Evolutionary conservation across 73 alveolate species (phyloP).

Genomic region (Paraurostyla sp.): DNA sequence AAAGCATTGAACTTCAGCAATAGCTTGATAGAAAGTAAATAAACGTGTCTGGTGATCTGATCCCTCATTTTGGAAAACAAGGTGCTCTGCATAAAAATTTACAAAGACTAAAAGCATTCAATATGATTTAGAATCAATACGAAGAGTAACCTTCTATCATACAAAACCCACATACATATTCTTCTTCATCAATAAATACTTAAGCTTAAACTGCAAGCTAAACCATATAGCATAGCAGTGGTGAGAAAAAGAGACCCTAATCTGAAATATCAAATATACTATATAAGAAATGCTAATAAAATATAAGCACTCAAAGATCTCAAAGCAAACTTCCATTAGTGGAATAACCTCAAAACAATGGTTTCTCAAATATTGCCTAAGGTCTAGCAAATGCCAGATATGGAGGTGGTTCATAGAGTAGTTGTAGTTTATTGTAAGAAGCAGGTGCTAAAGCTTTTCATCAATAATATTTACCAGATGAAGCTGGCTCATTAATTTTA

Average conservation of each 20-base stretch:
- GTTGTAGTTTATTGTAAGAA: conserved; percentile 21
- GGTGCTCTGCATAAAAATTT: background rate
- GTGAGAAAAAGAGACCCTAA: conserved; percentile 19
- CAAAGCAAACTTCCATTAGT: background rate
- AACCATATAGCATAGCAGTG: background rate
- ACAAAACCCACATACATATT: background rate
- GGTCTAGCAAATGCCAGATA: background rate
- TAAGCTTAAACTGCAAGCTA: background rate
- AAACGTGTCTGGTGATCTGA: background rate
- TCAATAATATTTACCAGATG: background rate
- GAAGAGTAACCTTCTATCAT: background rate
- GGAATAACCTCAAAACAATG: conserved; percentile 8
- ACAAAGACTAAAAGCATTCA: background rate
- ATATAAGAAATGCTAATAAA: conserved; percentile 6
- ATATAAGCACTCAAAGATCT: background rate
- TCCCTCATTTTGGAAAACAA: background rate
- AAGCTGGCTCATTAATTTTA: background rate
- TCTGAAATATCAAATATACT: background rate
- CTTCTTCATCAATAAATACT: background rate
- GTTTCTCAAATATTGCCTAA: background rate
- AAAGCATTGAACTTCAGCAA: background rate
- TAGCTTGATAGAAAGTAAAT: background rate
- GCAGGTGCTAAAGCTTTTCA: conserved; percentile 3
- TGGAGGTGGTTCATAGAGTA: conserved; percentile 2
- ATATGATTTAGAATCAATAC: background rate